phyloP scores from a whole-genome alignment of 2,329 filamentous ascomycete species.

The Cladophialophora yegresii region DNA sequence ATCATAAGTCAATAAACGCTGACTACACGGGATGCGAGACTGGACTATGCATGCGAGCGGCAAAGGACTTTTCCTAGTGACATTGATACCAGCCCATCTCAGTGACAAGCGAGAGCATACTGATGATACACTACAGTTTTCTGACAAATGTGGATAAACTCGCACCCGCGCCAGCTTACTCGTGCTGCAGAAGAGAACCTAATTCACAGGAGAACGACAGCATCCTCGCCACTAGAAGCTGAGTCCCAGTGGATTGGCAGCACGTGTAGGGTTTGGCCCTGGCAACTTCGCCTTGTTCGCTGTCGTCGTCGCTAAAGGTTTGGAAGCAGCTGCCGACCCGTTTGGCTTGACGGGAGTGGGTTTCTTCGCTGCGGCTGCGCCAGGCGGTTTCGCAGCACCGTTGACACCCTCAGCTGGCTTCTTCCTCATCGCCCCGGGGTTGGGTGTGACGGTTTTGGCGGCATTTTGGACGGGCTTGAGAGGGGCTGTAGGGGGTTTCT shows the following conservation, averaged over 20 bases:
- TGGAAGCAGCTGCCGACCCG: too few relatives aligned
- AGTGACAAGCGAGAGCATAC: slow-evolving; percentile 1
- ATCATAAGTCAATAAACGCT: not conserved
- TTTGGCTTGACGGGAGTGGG: slow-evolving; percentile 15
- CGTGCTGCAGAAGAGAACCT: not conserved
- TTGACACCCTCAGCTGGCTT: slow-evolving; percentile 12
- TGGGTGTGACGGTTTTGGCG: slow-evolving; percentile 20
- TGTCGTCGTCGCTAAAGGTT: not conserved
- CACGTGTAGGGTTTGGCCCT: slow-evolving; percentile 11
- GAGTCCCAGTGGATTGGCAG: slow-evolving; percentile 33
- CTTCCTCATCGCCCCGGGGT: slow-evolving; percentile 32
- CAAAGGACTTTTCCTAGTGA: not conserved
- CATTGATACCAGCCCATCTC: not conserved
- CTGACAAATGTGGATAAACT: slow-evolving; percentile 10
- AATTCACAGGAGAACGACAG: not conserved
- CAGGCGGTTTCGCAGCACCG: not conserved
- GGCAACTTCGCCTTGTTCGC: not conserved
- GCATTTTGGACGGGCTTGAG: slow-evolving; percentile 15
- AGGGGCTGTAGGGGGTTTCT: slow-evolving; percentile 19
- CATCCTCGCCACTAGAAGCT: slow-evolving; percentile 10
- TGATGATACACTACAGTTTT: not conserved
- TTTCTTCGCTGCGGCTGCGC: slow-evolving; percentile 17
- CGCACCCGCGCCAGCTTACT: not conserved
- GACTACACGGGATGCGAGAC: not conserved
- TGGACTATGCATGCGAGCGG: not conserved